These are phyloP conservation scores for Fusarium haematococcum DNA, from an alignment of 2,329 filamentous ascomycete genomes.

Conservation along the genomic window DNA sequence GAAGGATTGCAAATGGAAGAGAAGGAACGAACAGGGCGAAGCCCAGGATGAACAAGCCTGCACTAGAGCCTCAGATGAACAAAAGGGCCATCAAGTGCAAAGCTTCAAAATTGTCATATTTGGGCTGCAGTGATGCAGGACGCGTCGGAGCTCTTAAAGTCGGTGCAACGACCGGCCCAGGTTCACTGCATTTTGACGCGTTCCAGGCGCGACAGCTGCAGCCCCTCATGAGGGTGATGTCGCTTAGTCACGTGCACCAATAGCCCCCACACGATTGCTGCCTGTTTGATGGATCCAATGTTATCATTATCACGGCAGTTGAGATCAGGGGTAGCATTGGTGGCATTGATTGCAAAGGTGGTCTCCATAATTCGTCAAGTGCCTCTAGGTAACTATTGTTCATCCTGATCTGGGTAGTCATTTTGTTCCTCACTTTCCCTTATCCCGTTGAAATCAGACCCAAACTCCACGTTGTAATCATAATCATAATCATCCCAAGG, in stretches of 20 bases:
- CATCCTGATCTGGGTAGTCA: background rate
- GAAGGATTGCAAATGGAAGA: background rate
- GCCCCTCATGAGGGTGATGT: slow-evolving; percentile 14
- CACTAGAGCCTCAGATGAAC: slow-evolving; percentile 1
- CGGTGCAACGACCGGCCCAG: slow-evolving; percentile 16
- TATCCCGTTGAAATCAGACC: background rate
- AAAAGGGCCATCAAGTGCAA: slow-evolving; percentile 3
- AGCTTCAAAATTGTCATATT: slow-evolving; percentile 23
- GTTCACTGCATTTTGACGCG: slow-evolving; percentile 31
- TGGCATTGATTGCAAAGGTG: background rate
- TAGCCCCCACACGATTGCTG: slow-evolving; percentile 2
- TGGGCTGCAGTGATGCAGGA: slow-evolving; percentile 21
- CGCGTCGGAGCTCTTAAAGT: slow-evolving; percentile 26
- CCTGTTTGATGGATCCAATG: background rate
- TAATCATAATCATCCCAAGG: background rate
- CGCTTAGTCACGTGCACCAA: slow-evolving; percentile 41
- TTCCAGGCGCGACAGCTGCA: slow-evolving; percentile 29
- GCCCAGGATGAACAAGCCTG: slow-evolving; percentile 1
- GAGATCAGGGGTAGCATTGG: background rate
- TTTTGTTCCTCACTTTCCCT: background rate
- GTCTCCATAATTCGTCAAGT: background rate
- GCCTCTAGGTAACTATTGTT: background rate
- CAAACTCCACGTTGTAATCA: background rate
- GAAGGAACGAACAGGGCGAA: background rate
- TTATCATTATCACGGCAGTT: background rate